Evolutionary conservation across 495 filamentous ascomycete genomes (phyloP).

Genomic region (Tuber magnatum): DNA sequence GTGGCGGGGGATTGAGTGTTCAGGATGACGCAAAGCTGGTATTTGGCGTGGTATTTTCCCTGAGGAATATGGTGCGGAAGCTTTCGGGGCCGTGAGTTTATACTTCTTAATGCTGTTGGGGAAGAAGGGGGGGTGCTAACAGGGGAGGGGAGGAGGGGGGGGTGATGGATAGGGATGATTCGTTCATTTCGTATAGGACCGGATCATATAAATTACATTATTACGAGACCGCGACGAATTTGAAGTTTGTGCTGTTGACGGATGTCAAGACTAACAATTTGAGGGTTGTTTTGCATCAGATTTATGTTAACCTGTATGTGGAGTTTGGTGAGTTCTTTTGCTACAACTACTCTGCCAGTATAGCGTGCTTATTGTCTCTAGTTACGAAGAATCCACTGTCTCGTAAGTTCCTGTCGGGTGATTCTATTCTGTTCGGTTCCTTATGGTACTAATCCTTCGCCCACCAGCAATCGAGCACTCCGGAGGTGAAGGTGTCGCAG

Average conservation of each 20-base stretch:
- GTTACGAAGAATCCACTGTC: slow-evolving; percentile 93
- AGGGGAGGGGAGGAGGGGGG: neutral
- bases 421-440: neutral
- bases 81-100: slow-evolving; percentile 54
- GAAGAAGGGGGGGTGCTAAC: slow-evolving; percentile 14
- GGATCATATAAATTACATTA: slow-evolving; percentile 97
- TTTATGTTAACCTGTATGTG: slow-evolving; percentile 94
- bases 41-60: slow-evolving; percentile 91
- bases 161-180: slow-evolving; percentile 43
- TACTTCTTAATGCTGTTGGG: slow-evolving; percentile 7
- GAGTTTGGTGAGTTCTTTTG: slow-evolving; percentile 65
- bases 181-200: slow-evolving; percentile 83
- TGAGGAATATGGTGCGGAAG: slow-evolving; percentile 95
- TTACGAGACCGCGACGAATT: slow-evolving; percentile 91
- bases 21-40: slow-evolving; percentile 93
- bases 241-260: slow-evolving; percentile 95
- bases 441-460: slow-evolving; percentile 14
- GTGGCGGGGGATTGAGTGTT: slow-evolving; percentile 52
- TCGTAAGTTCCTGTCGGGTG: slow-evolving; percentile 40
- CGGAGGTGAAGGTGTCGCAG: slow-evolving; percentile 77
- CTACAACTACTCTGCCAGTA: neutral
- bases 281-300: slow-evolving; percentile 89
- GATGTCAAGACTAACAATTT: slow-evolving; percentile 84
- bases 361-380: slow-evolving; percentile 39
- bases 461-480: slow-evolving; percentile 65